Base-by-base conservation (phyloP, 805 yeast genomes). In the Kodamaea laetipori region DNA sequence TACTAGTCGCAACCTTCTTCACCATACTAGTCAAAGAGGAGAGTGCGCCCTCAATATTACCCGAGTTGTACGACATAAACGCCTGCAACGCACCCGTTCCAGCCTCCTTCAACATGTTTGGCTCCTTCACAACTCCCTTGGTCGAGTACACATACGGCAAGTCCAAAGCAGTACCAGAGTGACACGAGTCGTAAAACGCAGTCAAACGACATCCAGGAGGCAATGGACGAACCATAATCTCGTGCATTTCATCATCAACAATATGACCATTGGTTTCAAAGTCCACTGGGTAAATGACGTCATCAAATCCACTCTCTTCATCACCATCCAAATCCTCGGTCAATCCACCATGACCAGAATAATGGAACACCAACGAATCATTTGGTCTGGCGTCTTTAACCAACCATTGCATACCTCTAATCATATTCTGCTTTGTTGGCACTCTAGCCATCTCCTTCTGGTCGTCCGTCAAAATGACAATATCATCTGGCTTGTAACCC, bases 391-490 rank as follows among this genome's bases (percentile, higher is more conserved):
- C 72, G 37, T 63, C 69, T 40, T 52, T 55, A 11, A 64, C 68
- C 34, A 67, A 50, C 72, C 72, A 67, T 46, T 62, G 62, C 71
- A 67, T 67, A n/a, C 66, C 72, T 24, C 70, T 50, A 23, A 61
- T 41, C 18, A 67, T 59, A 48, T 67, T 67, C n/a, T 55, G 64
- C 37, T 53, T 55, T 24, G 63, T 58, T 2, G 72, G 72, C 13
- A 66, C 51, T 30, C 69, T 54, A 4, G 64, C 65, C 42, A 38
- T 39, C 17, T 61, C 58, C 13, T 48, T 45, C 46, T 64, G 71
- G 52, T 67, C 71, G 44, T 67, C 72, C 28, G 70, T 66, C 46
- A 67, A 56, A 17, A 67, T 61, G 11, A 67, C 71, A 55, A 67
- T 67, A 44, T 67, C 69, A 17, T 67, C 70, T 58, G 60, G 61